Conservation (phyloP, 331 rosid species). For the Malus hybrid region DNA sequence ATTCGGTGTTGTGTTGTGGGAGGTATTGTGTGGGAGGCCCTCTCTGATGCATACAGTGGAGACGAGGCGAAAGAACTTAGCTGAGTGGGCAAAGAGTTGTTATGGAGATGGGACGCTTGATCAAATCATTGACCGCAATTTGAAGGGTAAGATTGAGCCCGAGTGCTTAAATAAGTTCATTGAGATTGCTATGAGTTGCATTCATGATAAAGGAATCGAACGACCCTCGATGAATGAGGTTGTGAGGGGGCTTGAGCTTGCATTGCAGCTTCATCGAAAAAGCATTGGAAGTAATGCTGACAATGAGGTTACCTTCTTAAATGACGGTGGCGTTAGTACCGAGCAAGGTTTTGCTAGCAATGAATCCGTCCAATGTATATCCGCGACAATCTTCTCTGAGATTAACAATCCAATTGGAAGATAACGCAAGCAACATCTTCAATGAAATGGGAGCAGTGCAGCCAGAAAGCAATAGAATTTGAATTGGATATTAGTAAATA, state of each 20-base stretch:
- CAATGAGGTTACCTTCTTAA: too few species aligned
- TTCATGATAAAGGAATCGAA: constrained; percentile 32
- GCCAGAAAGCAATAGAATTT: too few species aligned
- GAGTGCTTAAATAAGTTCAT: constrained; percentile 45
- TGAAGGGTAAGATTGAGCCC: constrained; percentile 15
- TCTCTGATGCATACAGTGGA: constrained; percentile 26
- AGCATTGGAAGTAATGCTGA: neutral
- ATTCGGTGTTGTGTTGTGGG: neutral
- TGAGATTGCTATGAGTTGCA: constrained; percentile 34
- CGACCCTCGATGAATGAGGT: constrained; percentile 61
- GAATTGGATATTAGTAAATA: too few species aligned
- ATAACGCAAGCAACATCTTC: neutral
- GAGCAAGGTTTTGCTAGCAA: neutral
- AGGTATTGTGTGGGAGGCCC: constrained; percentile 34
- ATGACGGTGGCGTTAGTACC: neutral
- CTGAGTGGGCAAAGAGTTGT: constrained; percentile 37
- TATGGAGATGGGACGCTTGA: neutral
- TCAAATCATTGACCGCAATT: constrained; percentile 37
- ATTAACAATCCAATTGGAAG: constrained; percentile 12
- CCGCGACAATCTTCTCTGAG: constrained; percentile 22
- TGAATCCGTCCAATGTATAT: constrained; percentile 1
- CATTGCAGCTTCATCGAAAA: constrained; percentile 34
- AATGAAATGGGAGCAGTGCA: too few species aligned
- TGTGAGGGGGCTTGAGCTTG: constrained; percentile 50
- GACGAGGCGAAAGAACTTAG: constrained; percentile 28